Percentiles rank a stretch among this genome's conserved stretches.
Evolutionary conservation across 345 rosid species (phyloP).

Genomic region (Hibiscus trionum): DNA sequence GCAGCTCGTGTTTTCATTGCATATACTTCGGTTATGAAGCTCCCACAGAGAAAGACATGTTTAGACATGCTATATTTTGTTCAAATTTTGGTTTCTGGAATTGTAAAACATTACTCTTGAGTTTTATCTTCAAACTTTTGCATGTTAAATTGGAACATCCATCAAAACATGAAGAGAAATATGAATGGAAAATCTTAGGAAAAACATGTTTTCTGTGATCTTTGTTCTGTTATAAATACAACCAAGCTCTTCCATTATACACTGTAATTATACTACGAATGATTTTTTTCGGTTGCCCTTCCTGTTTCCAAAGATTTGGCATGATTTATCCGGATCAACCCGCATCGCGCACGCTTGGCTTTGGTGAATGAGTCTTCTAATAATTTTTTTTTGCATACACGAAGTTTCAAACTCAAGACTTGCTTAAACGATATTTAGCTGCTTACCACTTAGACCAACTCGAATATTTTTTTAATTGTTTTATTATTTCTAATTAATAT

Average conservation of each 20-base stretch:
- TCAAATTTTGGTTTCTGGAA: neutral
- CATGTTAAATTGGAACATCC: neutral
- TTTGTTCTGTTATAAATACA: neutral
- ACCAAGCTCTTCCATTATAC: too few species aligned
- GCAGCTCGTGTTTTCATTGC: neutral
- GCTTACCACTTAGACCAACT: too few species aligned
- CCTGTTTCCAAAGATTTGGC: too few species aligned
- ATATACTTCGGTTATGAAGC: neutral
- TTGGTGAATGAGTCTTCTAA: too few species aligned
- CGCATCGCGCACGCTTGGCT: too few species aligned
- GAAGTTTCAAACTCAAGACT: too few species aligned
- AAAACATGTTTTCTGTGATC: neutral
- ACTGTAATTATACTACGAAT: too few species aligned
- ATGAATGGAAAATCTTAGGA: neutral
- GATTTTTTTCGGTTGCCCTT: neutral
- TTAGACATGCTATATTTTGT: neutral
- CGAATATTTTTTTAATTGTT: too few species aligned
- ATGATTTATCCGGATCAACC: too few species aligned
- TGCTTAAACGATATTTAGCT: too few species aligned
- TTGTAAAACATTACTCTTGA: neutral
- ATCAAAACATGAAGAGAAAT: neutral
- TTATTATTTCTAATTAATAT: neutral
- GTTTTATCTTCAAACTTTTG: neutral
- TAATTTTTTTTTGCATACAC: too few species aligned
- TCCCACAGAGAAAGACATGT: neutral